phyloP scores from a whole-genome alignment of 2,329 filamentous ascomycete genomes.

The Microsporum audouinii region DNA sequence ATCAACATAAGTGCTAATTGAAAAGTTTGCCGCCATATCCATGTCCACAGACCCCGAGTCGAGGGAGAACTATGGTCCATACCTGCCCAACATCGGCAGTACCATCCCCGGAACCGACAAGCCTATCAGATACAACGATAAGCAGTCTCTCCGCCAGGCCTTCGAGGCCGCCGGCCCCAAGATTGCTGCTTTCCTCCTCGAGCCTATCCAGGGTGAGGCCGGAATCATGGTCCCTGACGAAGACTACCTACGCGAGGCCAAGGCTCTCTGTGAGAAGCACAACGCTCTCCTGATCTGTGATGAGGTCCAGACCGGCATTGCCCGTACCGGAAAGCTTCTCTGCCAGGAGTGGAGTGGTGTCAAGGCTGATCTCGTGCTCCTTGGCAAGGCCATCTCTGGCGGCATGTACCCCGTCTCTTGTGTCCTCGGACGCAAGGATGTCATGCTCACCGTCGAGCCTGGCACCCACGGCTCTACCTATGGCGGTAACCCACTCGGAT shows the following conservation, averaged over 20 bases:
- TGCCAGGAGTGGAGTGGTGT: slow-evolving; percentile 91
- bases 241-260: slow-evolving; percentile 68
- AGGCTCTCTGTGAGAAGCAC: slow-evolving; percentile 83
- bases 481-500: slow-evolving; percentile 90
- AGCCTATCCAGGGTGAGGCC: slow-evolving; percentile 95
- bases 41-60: slow-evolving; percentile 94
- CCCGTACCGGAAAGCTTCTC: slow-evolving; percentile 83
- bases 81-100: slow-evolving; percentile 78
- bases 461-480: slow-evolving; percentile 98
- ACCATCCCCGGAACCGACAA: slow-evolving; percentile 62
- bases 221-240: slow-evolving; percentile 92
- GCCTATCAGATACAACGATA: slow-evolving; percentile 75
- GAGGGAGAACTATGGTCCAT: slow-evolving; percentile 92
- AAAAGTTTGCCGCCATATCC: slow-evolving; percentile 81
- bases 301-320: slow-evolving; percentile 97
- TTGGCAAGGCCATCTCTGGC: slow-evolving; percentile 95
- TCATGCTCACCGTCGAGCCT: slow-evolving; percentile 93
- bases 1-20: background rate
- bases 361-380: slow-evolving; percentile 86
- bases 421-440: slow-evolving; percentile 73
- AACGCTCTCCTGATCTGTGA: slow-evolving; percentile 95
- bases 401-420: slow-evolving; percentile 98
- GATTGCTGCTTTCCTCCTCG: slow-evolving; percentile 84
- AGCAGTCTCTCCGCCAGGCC: slow-evolving; percentile 65
- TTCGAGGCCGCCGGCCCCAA: slow-evolving; percentile 71